These are phyloP conservation scores for Hymenoscyphus fraxineus DNA, from an alignment of 2,329 filamentous ascomycete genomes.

Conservation along the genomic window DNA sequence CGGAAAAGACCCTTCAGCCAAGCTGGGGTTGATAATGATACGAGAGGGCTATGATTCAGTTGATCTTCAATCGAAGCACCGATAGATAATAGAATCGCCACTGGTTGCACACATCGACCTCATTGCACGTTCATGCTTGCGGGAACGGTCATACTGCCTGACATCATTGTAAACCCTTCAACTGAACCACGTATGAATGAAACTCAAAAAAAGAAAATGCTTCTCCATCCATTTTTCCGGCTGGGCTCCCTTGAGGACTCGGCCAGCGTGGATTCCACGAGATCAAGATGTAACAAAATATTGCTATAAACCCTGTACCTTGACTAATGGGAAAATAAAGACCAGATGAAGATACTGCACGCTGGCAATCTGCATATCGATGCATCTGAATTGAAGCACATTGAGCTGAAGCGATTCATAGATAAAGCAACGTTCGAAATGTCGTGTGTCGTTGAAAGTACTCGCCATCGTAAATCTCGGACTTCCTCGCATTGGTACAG, in stretches of 20 bases:
- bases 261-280: neutral
- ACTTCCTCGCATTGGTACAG: neutral
- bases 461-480: neutral
- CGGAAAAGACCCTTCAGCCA: neutral
- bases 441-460: neutral
- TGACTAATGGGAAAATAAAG: conserved; percentile 1
- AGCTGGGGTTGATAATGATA: neutral
- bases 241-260: neutral
- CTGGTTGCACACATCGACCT: neutral
- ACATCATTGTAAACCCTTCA: neutral
- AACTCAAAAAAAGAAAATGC: neutral
- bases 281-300: neutral
- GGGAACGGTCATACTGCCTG: neutral
- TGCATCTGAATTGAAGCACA: neutral
- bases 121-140: neutral
- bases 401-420: neutral
- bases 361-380: conserved; percentile 1
- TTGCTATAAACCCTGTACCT: neutral
- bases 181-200: neutral
- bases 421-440: neutral
- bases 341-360: neutral
- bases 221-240: neutral
- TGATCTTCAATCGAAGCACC: neutral
- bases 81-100: neutral
- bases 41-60: neutral